phyloP scores from a whole-genome alignment of 2,329 filamentous ascomycete species.

The Fusarium luffae region DNA sequence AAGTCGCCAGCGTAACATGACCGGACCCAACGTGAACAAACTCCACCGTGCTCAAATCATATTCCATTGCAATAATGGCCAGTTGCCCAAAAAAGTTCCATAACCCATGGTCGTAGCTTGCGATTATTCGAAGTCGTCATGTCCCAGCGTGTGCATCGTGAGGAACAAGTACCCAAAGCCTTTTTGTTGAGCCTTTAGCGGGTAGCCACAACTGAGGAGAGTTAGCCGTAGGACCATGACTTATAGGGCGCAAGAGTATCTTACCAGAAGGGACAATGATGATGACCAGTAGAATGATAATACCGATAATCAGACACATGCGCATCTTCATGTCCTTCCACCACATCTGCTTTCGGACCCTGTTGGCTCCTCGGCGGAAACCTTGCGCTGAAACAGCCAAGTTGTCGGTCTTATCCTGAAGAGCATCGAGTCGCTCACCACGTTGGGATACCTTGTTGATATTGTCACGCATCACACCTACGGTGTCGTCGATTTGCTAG shows the following conservation, averaged over 20 bases:
- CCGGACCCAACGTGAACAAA: slow-evolving; percentile 49
- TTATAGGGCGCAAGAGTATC: slow-evolving; percentile 11
- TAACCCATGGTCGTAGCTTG: slow-evolving; percentile 46
- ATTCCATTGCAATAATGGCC: slow-evolving; percentile 47
- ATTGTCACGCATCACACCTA: slow-evolving; percentile 95
- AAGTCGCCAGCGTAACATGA: slow-evolving; percentile 44
- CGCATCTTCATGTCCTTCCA: slow-evolving; percentile 99
- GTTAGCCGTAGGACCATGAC: slow-evolving; percentile 17
- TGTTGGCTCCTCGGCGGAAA: slow-evolving; percentile 95
- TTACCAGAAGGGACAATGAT: slow-evolving; percentile 94
- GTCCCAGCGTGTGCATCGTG: slow-evolving; percentile 40
- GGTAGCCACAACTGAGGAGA: slow-evolving; percentile 51
- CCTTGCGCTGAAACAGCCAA: slow-evolving; percentile 92
- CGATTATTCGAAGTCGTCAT: slow-evolving; percentile 45
- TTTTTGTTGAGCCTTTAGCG: slow-evolving; percentile 43
- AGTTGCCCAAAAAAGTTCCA: slow-evolving; percentile 48
- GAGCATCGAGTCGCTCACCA: slow-evolving; percentile 85
- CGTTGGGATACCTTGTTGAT: slow-evolving; percentile 96
- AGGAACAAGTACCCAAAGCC: slow-evolving; percentile 45
- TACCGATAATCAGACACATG: slow-evolving; percentile 91
- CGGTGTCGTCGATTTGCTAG: slow-evolving; percentile 97
- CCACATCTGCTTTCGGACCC: slow-evolving; percentile 98
- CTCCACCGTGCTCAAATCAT: slow-evolving; percentile 51
- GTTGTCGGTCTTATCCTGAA: slow-evolving; percentile 96
- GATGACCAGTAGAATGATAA: slow-evolving; percentile 90